Percentiles rank a stretch among this genome's conserved stretches.
Conservation (phyloP, 1,284 basidiomycete genomes). For the Trichosporon inkin region DNA sequence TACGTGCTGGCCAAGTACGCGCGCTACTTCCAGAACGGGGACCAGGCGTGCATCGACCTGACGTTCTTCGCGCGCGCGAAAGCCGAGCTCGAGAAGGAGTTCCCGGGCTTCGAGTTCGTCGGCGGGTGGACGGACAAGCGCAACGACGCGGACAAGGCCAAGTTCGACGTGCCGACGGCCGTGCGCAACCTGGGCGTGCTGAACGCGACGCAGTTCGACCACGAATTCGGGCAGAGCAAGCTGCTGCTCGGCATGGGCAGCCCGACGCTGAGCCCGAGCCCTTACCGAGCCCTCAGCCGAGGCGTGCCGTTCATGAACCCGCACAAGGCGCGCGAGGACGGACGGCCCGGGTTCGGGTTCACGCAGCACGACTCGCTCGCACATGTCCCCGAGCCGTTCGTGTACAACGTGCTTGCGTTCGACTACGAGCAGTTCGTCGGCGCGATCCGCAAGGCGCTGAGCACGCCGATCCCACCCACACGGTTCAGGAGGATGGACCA, state of each 20-base stretch:
- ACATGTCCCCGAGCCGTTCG: slow-evolving; percentile 11
- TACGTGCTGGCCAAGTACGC: slow-evolving; percentile 28
- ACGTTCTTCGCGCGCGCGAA: slow-evolving; percentile 19
- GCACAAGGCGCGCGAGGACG: background rate
- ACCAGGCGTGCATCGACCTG: slow-evolving; percentile 13
- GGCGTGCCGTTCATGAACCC: slow-evolving; percentile 17
- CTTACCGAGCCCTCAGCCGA: slow-evolving; percentile 17
- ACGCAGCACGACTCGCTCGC: slow-evolving; percentile 5
- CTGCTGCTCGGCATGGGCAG: slow-evolving; percentile 27
- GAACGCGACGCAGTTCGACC: slow-evolving; percentile 14
- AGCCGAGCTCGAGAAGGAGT: slow-evolving; percentile 22
- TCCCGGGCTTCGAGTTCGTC: slow-evolving; percentile 31
- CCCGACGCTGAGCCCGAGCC: slow-evolving; percentile 23
- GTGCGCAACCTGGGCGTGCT: slow-evolving; percentile 25
- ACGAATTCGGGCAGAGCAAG: slow-evolving; percentile 16
- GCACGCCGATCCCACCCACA: slow-evolving; percentile 20
- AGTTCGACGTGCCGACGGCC: slow-evolving; percentile 17
- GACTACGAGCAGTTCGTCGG: slow-evolving; percentile 24
- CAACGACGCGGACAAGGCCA: slow-evolving; percentile 2
- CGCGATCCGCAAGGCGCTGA: slow-evolving; percentile 22
- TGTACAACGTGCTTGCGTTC: slow-evolving; percentile 23
- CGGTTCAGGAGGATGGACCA: slow-evolving; percentile 14
- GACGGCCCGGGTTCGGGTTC: slow-evolving; percentile 1
- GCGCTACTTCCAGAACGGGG: slow-evolving; percentile 25
- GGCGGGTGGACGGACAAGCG: slow-evolving; percentile 22